These are phyloP conservation scores for Dionaea muscipula DNA, from an alignment of 179 eudicot genomes.

Conservation along the genomic window DNA sequence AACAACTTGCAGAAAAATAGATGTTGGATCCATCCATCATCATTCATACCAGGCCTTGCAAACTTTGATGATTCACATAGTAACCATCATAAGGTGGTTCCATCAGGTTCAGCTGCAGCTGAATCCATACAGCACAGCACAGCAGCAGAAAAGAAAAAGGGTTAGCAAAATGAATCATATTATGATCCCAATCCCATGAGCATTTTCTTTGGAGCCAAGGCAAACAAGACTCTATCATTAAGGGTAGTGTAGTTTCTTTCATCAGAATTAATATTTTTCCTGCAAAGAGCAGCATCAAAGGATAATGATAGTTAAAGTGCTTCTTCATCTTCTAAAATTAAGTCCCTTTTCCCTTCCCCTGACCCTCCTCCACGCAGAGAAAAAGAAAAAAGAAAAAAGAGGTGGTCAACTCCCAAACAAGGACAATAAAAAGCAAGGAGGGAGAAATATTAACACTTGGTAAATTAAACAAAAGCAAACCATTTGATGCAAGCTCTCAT, in stretches of 20 bases:
- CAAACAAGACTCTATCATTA: no score
- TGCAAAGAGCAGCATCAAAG: slow-evolving; percentile 17
- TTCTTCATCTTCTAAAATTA: slow-evolving; percentile 2
- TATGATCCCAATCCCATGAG: slow-evolving; percentile 71
- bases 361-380: neutral
- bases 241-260: slow-evolving; percentile 36
- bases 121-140: slow-evolving; percentile 15
- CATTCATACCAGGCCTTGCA: slow-evolving; percentile 28
- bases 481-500: slow-evolving; percentile 71
- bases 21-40: slow-evolving; percentile 3
- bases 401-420: no score
- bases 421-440: neutral
- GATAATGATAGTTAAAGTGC: neutral
- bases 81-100: slow-evolving; percentile 93
- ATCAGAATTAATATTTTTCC: slow-evolving; percentile 53
- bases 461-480: slow-evolving; percentile 24
- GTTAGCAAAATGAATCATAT: neutral
- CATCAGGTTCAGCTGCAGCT: slow-evolving; percentile 87
- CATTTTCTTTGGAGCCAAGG: slow-evolving; percentile 56
- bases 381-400: neutral
- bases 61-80: slow-evolving; percentile 63
- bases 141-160: neutral
- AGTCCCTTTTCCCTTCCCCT: slow-evolving; percentile 14
- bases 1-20: neutral
- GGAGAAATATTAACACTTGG: neutral